These are phyloP conservation scores for Sugiyamaella lignohabitans DNA, from an alignment of 805 yeast genomes.

Conservation along the genomic window DNA sequence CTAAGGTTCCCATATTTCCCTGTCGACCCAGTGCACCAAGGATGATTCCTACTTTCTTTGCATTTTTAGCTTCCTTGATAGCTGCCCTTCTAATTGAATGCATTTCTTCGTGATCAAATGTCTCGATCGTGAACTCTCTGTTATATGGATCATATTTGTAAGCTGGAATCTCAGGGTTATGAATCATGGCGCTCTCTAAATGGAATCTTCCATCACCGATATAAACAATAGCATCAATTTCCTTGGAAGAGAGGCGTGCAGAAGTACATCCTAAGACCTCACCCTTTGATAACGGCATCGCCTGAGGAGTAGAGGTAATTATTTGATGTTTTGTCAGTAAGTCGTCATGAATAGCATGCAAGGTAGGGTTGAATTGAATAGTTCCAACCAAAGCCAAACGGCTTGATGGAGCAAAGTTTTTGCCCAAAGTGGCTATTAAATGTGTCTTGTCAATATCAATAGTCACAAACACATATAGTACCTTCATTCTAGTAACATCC, in stretches of 20 bases:
- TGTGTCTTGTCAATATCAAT: conserved; percentile 82
- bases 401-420: conserved; percentile 59
- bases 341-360: conserved; percentile 67
- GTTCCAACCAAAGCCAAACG: conserved; percentile 87
- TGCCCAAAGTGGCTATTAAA: conserved; percentile 64
- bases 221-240: conserved; percentile 74
- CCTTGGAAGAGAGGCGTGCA: conserved; percentile 49
- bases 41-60: conserved; percentile 72
- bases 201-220: conserved; percentile 97
- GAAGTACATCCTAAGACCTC: conserved; percentile 97
- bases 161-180: conserved; percentile 88
- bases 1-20: conserved; percentile 76
- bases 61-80: conserved; percentile 50
- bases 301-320: conserved; percentile 78
- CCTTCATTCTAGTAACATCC: conserved; percentile 84
- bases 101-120: conserved; percentile 82
- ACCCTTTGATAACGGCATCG: conserved; percentile 87
- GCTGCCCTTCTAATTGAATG: conserved; percentile 69
- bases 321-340: conserved; percentile 41
- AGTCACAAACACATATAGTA: conserved; percentile 91
- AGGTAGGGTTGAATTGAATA: conserved; percentile 92
- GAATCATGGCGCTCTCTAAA: conserved; percentile 93
- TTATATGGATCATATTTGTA: conserved; percentile 93
- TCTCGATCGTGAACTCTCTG: conserved; percentile 81
- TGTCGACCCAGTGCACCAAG: conserved; percentile 94